A percentile compares a stretch with the other conserved stretches of the same genome.
phyloP scores from a whole-genome alignment of 164 flowering plant species.

The Nelumbo lutea region DNA sequence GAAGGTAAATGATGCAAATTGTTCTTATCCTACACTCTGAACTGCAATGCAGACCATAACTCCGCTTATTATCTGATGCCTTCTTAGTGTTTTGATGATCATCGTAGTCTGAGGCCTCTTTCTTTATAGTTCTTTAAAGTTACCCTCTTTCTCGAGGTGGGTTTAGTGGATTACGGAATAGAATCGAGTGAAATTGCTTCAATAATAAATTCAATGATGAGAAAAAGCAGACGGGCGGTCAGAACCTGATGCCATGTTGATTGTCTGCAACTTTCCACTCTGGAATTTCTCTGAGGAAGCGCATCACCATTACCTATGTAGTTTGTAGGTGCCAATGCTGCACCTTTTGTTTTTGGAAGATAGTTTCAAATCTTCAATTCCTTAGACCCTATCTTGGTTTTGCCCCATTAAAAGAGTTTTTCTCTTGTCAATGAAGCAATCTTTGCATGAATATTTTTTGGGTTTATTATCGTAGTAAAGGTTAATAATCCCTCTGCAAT shows the following conservation, averaged over 20 bases:
- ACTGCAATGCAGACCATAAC: slow-evolving; percentile 33
- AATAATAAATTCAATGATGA: slow-evolving; percentile 40
- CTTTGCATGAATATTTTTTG: not conserved
- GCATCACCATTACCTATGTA: not conserved
- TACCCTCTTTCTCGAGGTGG: too few relatives aligned
- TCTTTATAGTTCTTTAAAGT: too few relatives aligned
- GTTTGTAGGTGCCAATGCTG: not conserved
- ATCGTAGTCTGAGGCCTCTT: too few relatives aligned
- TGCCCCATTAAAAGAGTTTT: not conserved
- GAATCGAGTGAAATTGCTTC: not conserved
- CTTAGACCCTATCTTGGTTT: too few relatives aligned
- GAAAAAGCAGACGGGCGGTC: slow-evolving; percentile 92
- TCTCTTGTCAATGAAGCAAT: not conserved
- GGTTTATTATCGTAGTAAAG: not conserved
- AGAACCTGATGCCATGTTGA: slow-evolving; percentile 84
- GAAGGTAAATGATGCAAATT: slow-evolving; percentile 23
- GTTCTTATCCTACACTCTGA: slow-evolving; percentile 65
- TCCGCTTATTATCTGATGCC: slow-evolving; percentile 66
- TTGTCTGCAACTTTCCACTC: slow-evolving; percentile 51
- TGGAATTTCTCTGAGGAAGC: slow-evolving; percentile 50
- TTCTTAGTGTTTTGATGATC: not conserved
- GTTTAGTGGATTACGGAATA: not conserved
- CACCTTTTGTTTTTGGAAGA: not conserved
- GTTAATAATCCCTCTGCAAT: not conserved
- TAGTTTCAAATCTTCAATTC: too few relatives aligned